phyloP scores from a whole-genome alignment of 2,329 filamentous ascomycete species.

The Ploettnerulaceae sp. region DNA sequence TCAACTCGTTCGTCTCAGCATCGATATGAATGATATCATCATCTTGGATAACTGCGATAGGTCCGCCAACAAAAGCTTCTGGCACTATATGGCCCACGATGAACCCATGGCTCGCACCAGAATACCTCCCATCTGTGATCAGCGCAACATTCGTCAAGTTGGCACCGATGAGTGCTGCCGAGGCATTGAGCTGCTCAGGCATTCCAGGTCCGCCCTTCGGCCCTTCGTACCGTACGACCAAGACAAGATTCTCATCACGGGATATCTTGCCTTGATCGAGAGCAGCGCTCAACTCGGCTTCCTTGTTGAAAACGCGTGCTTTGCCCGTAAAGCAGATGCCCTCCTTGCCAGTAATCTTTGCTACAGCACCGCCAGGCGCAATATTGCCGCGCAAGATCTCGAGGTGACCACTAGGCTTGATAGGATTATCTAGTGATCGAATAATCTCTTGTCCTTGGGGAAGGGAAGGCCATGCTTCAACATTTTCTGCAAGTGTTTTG shows the following conservation, averaged over 20 bases:
- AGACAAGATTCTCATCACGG: conserved; percentile 74
- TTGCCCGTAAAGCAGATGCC: conserved; percentile 75
- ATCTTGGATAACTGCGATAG: conserved; percentile 75
- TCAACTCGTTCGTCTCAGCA: conserved; percentile 67
- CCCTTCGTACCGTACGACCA: conserved; percentile 90
- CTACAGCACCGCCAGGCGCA: conserved; percentile 82
- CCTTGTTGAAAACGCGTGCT: conserved; percentile 82
- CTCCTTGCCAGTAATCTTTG: conserved; percentile 96
- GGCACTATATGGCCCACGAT: conserved; percentile 92
- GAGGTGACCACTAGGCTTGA: conserved; percentile 81
- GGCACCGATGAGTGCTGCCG: conserved; percentile 91
- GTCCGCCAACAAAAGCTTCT: conserved; percentile 83
- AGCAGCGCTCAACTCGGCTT: conserved; percentile 70
- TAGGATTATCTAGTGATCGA: conserved; percentile 66
- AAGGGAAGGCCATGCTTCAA: conserved; percentile 69
- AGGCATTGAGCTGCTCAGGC: conserved; percentile 89
- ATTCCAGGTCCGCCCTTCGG: conserved; percentile 92
- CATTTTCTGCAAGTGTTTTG: conserved; percentile 76
- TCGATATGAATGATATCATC: conserved; percentile 85
- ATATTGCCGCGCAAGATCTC: conserved; percentile 85
- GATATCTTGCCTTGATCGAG: conserved; percentile 64
- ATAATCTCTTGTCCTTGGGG: conserved; percentile 80
- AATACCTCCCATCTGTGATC: conserved; percentile 88
- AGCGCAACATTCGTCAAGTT: conserved; percentile 82
- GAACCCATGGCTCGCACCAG: conserved; percentile 79